Base-by-base conservation (phyloP, 208 protist genomes). In the Acanthamoeba castellanii region DNA sequence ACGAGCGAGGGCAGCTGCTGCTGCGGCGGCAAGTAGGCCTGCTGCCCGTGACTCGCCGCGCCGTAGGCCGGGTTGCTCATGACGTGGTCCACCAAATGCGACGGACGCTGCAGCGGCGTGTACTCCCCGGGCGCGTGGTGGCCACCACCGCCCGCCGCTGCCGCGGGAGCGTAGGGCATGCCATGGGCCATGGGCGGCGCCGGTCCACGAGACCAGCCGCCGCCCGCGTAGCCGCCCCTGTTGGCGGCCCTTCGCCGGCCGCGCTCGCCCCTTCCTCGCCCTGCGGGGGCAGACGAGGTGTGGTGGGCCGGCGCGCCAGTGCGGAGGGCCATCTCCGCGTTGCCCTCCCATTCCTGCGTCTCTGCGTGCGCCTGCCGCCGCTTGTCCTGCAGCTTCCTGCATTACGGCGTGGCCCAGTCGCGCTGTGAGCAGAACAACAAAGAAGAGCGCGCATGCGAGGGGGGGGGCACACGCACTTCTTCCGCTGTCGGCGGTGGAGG, bases 61-160 rank as follows among this genome's bases (percentile, higher is more conserved):
- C 70, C 70, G 30, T 78, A 78, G 70, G 70, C 70, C 16, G 70
- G 70, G 37, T 78, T 78, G 70, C 30, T 78, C 70, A 78, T 78
- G 27, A 78, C 70, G 70, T 78, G 70, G 37, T 78, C 70, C 30
- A 42, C 30, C n/a, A 78, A 8, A 20, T 78, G 70, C 37, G 70
- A 30, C 32, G 70, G 70, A 8, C 70, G 70, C 70, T 78, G 70
- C 70, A 78, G 70, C n/a, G 70, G 70, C 37, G 50, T 55, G 50
- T 55, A 55, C 50, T 55, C 50, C 50, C 50, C 32, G 32, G 8
- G n/a, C 9, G 70, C n/a, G 37, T 8, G 70, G 2, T n/a, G 59
- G 14, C 37, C n/a, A 68, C 61, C 61, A 68, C 22, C 22, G 27
- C 16, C 61, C 16, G 22, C 61, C 16, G 61, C 22, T 68, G 61